Evolutionary conservation across 768 basidiomycete species (phyloP), one percentile per base, ranked within the genome.

Genomic region (Baorangia bicolor): DNA sequence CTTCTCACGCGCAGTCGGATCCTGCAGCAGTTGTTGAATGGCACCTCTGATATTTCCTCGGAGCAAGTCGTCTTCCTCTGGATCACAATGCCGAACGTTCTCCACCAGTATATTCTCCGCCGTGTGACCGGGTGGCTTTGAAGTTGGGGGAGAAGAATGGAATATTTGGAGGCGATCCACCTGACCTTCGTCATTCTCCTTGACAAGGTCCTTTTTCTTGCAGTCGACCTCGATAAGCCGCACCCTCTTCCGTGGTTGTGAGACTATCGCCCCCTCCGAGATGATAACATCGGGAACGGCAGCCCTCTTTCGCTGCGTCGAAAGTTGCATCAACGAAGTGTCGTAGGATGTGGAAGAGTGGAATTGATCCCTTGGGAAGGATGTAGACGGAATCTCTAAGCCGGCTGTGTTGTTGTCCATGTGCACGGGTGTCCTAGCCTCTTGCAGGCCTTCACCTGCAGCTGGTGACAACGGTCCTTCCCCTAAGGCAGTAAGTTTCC

Each of bases 361-460:
- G 3, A 43, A 43, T 10, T 41, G 25, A 43, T 28, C 25, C 12
- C 11, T n/a, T 8, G 0, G 6, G 9, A 21, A 21, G n/a, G 5
- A 49, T 18, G 46, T 3, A 23, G 49, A 33, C 2, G 20, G 30
- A 2, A 41, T 18, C 16, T 51, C 40, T 18, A 5, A 41, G 39
- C 1, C 5, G 5, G 5, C 31, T 0, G n/a, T n/a, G n/a, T n/a
- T n/a, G n/a, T 5, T 3, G 10, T 20, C 6, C 2, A 34, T 4
- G 25, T 35, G 33, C 41, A 6, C 5, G 50, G 34, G 14, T 50
- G 9, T 31, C 21, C 14, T 12, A 31, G 10, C 39, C 8, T n/a
- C n/a, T n/a, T n/a, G n/a, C n/a, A n/a, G n/a, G n/a, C n/a, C n/a
- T n/a, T n/a, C n/a, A n/a, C n/a, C n/a, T n/a, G n/a, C n/a, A n/a